Evolutionary conservation across 345 rosid genomes (phyloP).

Genomic region (Aquilaria malaccensis): DNA sequence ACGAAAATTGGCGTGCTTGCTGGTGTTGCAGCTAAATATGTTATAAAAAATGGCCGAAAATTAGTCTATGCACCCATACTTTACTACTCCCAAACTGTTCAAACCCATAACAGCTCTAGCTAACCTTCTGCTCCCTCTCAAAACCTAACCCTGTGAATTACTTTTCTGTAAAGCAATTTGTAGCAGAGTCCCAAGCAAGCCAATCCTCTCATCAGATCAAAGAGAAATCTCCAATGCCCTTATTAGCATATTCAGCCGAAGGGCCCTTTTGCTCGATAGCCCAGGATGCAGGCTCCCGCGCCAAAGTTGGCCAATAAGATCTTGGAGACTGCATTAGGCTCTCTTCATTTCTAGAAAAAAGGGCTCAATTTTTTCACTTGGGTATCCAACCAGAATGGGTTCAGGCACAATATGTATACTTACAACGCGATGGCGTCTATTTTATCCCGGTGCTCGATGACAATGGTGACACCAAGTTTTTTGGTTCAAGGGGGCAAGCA

Average conservation of each 20-base stretch:
- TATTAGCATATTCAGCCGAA: conserved; percentile 46
- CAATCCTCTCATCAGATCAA: conserved; percentile 21
- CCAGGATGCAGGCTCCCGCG: conserved; percentile 42
- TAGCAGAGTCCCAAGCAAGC: conserved; percentile 14
- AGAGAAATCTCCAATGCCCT: conserved; percentile 29
- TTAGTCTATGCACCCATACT: no score
- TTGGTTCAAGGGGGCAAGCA: no score
- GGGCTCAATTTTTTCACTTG: conserved; percentile 60
- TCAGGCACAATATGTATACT: conserved; percentile 52
- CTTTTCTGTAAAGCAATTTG: conserved; percentile 18
- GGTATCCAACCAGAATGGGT: conserved; percentile 59
- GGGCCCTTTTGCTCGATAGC: conserved; percentile 32
- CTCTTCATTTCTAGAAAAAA: conserved; percentile 45
- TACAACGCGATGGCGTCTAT: conserved; percentile 81
- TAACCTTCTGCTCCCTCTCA: neutral
- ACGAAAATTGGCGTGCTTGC: no score
- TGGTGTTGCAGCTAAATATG: no score
- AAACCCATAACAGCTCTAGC: conserved; percentile 1
- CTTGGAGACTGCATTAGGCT: conserved; percentile 52
- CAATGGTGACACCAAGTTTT: no score
- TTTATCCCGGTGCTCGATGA: conserved; percentile 91
- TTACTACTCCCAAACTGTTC: conserved; percentile 10
- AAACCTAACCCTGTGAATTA: neutral
- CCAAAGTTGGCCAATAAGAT: conserved; percentile 51
- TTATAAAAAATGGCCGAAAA: no score